A percentile compares a stretch with the other conserved stretches of the same genome.
Evolutionary conservation across 2,329 filamentous ascomycete species (phyloP).

Genomic region (Colletotrichum eleusines): DNA sequence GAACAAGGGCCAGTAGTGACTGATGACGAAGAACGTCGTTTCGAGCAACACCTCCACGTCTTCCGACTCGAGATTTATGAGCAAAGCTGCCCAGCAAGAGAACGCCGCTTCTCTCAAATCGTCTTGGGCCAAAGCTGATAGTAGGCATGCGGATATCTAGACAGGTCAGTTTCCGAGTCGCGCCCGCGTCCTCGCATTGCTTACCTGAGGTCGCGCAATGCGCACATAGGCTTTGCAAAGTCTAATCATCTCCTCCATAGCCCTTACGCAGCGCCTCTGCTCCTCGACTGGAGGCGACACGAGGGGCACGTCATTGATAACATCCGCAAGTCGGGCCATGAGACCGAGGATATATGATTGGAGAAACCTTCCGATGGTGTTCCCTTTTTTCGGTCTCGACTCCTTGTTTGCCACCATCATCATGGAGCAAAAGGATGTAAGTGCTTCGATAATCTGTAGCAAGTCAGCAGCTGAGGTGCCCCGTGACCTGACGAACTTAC

Average conservation of each 20-base stretch:
- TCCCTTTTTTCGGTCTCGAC: constrained; percentile 61
- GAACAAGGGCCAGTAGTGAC: constrained; percentile 81
- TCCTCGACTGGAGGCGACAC: constrained; percentile 71
- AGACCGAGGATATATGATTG: constrained; percentile 88
- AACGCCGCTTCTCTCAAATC: constrained; percentile 85
- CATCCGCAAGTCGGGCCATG: constrained; percentile 83
- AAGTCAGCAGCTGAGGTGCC: background rate
- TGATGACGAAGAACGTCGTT: constrained; percentile 89
- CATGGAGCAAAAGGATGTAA: constrained; percentile 60
- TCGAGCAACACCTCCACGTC: constrained; percentile 86
- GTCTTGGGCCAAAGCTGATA: constrained; percentile 82
- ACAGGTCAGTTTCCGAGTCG: constrained; percentile 37
- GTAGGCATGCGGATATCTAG: constrained; percentile 90
- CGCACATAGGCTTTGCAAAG: constrained; percentile 80
- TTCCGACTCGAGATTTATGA: constrained; percentile 79
- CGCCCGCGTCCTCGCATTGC: constrained; percentile 47
- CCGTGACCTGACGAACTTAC: constrained; percentile 59
- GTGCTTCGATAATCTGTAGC: constrained; percentile 59
- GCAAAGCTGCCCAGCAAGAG: constrained; percentile 84
- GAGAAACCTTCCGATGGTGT: constrained; percentile 79
- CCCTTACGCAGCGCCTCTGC: constrained; percentile 81
- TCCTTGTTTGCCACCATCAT: constrained; percentile 56
- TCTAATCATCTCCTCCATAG: constrained; percentile 88
- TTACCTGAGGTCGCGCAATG: constrained; percentile 86
- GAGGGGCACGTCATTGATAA: constrained; percentile 75